Conservation (phyloP, 371 early-diverging fungal genomes). For the Phascolomyces articulosus region DNA sequence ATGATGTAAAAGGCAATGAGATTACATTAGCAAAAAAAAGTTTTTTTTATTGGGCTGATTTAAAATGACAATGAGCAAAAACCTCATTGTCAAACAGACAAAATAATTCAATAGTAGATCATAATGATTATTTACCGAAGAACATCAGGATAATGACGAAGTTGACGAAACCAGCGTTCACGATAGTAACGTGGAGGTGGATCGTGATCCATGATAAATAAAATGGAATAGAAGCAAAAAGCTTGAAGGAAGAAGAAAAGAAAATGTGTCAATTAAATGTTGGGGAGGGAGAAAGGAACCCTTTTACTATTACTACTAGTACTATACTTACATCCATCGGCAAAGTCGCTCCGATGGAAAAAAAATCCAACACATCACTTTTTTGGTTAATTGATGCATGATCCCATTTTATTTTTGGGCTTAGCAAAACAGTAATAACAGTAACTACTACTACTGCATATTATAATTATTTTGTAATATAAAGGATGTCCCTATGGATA, state of each 20-base stretch:
- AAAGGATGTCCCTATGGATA: too few relatives aligned
- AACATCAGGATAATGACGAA: slow-evolving; percentile 4
- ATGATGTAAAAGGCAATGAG: too few relatives aligned
- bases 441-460: too few relatives aligned
- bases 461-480: too few relatives aligned
- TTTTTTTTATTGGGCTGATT: too few relatives aligned
- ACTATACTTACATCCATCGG: background rate
- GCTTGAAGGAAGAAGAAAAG: background rate
- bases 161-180: slow-evolving; percentile 6
- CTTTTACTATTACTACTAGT: too few relatives aligned
- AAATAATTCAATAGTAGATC: too few relatives aligned
- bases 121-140: background rate
- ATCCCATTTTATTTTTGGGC: too few relatives aligned
- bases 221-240: background rate
- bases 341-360: background rate
- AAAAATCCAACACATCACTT: background rate
- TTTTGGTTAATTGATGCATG: background rate
- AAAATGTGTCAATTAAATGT: background rate
- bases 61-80: too few relatives aligned
- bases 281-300: background rate
- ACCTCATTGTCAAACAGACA: too few relatives aligned
- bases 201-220: background rate
- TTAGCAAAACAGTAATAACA: too few relatives aligned
- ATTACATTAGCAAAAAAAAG: background rate
- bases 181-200: slow-evolving; percentile 5